Conservation (phyloP, 2,329 filamentous ascomycete species). For the Aspergillus ruber region DNA sequence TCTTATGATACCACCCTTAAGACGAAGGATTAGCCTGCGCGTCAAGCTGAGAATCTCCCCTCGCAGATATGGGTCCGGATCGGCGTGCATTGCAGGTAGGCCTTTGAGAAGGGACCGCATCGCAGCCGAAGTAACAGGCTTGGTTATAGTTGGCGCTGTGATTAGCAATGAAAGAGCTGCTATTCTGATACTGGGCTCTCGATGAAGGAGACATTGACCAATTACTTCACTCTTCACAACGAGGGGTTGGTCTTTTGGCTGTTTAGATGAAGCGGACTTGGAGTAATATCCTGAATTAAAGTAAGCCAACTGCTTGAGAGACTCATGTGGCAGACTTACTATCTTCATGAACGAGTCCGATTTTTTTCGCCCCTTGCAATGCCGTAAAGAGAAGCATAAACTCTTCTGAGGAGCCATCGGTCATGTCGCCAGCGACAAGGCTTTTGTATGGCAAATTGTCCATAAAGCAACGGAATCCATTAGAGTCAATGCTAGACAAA, state of each 20-base stretch:
- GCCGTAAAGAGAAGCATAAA: conserved; percentile 59
- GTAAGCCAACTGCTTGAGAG: conserved; percentile 8
- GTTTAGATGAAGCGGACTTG: conserved; percentile 10
- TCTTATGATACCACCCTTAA: conserved; percentile 58
- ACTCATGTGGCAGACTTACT: conserved; percentile 34
- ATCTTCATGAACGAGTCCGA: conserved; percentile 63
- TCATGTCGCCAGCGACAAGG: conserved; percentile 42
- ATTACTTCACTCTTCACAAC: conserved; percentile 31
- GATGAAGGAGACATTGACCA: conserved; percentile 36
- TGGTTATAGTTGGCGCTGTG: conserved; percentile 66
- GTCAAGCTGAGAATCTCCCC: conserved; percentile 71
- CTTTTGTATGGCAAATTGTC: conserved; percentile 49
- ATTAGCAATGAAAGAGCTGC: conserved; percentile 77
- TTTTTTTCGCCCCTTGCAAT: conserved; percentile 65
- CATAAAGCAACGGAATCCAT: conserved; percentile 46
- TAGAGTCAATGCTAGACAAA: conserved; percentile 27
- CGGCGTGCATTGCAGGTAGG: conserved; percentile 67
- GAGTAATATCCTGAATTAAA: conserved; percentile 21
- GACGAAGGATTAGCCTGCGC: conserved; percentile 68
- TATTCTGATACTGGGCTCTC: conserved; percentile 61
- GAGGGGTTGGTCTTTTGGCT: conserved; percentile 13
- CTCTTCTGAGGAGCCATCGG: conserved; percentile 45
- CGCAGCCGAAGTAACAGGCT: conserved; percentile 59
- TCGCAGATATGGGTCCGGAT: conserved; percentile 79
- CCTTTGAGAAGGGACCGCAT: conserved; percentile 59